A percentile compares a stretch with the other conserved stretches of the same genome.
These are phyloP conservation scores for Galium porrigens DNA, from an alignment of 305 asterid genomes.

Conservation along the genomic window DNA sequence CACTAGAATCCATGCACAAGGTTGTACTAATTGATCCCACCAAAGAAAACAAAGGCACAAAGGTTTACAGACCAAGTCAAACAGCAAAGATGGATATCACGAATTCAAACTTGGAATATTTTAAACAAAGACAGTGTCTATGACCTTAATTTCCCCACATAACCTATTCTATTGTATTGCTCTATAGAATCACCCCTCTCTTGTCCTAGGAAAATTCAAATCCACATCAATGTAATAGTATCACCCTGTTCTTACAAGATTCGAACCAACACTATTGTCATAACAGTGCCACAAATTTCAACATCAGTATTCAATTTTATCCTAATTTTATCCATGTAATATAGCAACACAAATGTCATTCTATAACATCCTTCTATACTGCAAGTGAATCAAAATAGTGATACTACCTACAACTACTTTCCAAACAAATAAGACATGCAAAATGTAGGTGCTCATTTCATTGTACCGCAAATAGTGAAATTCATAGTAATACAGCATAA, in stretches of 20 bases:
- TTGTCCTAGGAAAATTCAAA: not conserved
- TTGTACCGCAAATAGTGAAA: not conserved
- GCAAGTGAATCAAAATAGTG: too few relatives aligned
- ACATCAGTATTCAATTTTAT: not conserved
- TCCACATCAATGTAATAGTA: not conserved
- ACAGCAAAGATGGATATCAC: not conserved
- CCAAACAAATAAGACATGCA: not conserved
- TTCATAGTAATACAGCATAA: not conserved
- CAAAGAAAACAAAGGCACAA: not conserved
- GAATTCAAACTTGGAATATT: not conserved
- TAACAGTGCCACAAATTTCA: not conserved
- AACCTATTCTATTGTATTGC: not conserved
- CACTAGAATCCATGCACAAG: not conserved
- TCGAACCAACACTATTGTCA: not conserved
- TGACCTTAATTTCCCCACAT: not conserved
- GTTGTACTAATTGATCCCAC: not conserved
- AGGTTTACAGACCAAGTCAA: constrained; percentile 4
- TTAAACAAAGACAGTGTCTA: not conserved
- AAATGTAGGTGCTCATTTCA: not conserved
- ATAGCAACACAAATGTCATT: not conserved
- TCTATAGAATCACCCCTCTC: not conserved
- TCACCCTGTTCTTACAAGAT: not conserved
- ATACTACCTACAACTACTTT: too few relatives aligned
- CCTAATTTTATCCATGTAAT: not conserved
- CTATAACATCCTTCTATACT: not conserved